Percentiles rank a stretch among this genome's conserved stretches.
phyloP scores from a whole-genome alignment of 2,329 filamentous ascomycete species.

The Bretziella fagacearum region DNA sequence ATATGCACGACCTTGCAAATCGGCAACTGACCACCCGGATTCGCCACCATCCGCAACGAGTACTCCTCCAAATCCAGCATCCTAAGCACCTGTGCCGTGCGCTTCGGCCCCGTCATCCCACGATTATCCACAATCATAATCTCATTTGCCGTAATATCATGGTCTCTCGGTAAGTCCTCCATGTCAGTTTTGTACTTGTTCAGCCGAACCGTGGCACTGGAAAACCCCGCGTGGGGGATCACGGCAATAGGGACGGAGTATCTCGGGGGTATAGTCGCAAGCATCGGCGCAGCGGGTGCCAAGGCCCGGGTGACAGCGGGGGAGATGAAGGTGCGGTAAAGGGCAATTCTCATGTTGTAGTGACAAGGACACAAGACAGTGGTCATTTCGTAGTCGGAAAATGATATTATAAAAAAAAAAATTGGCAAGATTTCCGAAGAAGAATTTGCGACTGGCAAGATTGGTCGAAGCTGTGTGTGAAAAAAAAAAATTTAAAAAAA shows the following conservation, averaged over 20 bases:
- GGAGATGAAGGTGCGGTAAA: constrained; percentile 12
- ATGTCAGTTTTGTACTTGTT: constrained; percentile 12
- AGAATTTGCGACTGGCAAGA: neutral
- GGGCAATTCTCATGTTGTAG: constrained; percentile 23
- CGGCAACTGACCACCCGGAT: constrained; percentile 22
- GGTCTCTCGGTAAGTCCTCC: constrained; percentile 24
- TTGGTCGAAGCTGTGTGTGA: neutral
- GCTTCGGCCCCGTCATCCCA: constrained; percentile 24
- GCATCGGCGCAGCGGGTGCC: constrained; percentile 25
- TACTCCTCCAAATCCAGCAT: constrained; percentile 22
- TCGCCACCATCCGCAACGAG: constrained; percentile 27
- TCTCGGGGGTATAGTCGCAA: constrained; percentile 20
- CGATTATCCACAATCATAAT: constrained; percentile 27
- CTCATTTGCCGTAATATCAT: constrained; percentile 27
- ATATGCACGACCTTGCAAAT: constrained; percentile 58
- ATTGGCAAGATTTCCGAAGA: neutral
- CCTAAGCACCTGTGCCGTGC: constrained; percentile 26
- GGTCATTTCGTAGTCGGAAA: constrained; percentile 3
- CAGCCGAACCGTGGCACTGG: neutral
- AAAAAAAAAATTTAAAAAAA: too few relatives aligned
- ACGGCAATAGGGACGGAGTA: constrained; percentile 16
- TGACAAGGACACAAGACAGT: constrained; percentile 1
- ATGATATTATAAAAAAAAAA: neutral
- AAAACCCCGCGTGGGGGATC: neutral
- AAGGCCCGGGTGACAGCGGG: constrained; percentile 3